Base-by-base conservation (phyloP, 148 eudicot species). In the Fagopyrum esculentum region DNA sequence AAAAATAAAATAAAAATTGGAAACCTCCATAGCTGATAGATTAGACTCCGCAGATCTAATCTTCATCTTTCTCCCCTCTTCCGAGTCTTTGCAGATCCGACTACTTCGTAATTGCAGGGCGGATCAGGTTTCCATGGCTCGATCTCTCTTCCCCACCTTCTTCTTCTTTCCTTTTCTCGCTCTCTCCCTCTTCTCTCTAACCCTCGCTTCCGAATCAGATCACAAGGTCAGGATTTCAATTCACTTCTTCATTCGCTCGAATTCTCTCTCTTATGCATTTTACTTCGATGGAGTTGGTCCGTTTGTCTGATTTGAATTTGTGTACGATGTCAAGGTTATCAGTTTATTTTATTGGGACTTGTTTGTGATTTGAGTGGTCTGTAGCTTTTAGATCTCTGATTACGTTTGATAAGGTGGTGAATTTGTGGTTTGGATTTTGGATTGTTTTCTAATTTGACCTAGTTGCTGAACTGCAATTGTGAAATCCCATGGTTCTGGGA, bases 121-220 rank as follows among this genome's bases (percentile, higher is more conserved):
- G 71, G 46, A 43, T 43, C 70, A 64, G 89, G 75, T 80, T 80
- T 48, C 73, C 80, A 57, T 76, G 77, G 70, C 81, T 82, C 77
- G 86, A 86, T 78, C 80, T 15, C 12, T 72, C 72, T 44, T 71
- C 71, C 6, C 59, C 66, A 4, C 63, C 22, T 10, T 66, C 69
- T 54, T 73, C 71, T 4, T 51, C 51, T 8, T 84, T 77, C 2
- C 45, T 35, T 15, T 83, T 74, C 43, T 86, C 80, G 46, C 60
- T 2, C 60, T 79, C 84, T 71, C 84, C 68, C 54, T 87, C 73
- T 1, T 83, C 71, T 71, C 75, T 69, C 81, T 85, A 80, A 85
- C 76, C 72, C 72, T 81, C 26, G 87, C 88, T 35, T 78, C 90
- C 30, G 97, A 91, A 73, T 81, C 78, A 63, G 97, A 91, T 83